phyloP scores from a whole-genome alignment of 2,329 filamentous ascomycete genomes.

The Xylariaceae sp. region DNA sequence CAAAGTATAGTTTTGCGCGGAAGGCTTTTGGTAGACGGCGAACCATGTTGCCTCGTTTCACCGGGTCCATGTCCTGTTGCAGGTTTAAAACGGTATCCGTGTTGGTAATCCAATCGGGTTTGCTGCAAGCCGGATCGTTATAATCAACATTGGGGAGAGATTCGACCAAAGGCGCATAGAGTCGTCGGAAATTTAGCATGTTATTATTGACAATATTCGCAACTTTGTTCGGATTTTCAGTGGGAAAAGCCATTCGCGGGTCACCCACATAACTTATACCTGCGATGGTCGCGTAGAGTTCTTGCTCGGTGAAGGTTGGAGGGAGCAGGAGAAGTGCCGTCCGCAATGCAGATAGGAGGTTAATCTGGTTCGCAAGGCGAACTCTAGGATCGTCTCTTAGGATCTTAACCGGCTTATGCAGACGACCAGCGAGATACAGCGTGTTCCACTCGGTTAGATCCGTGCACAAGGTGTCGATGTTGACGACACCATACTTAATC shows the following conservation, averaged over 20 bases:
- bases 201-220: conserved; percentile 93
- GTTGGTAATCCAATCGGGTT: conserved; percentile 66
- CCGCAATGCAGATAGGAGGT: conserved; percentile 87
- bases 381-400: conserved; percentile 90
- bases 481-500: conserved; percentile 98
- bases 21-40: conserved; percentile 85
- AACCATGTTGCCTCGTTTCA: conserved; percentile 94
- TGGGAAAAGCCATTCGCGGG: conserved; percentile 88
- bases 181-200: conserved; percentile 83
- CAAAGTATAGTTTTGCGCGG: conserved; percentile 87
- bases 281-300: conserved; percentile 89
- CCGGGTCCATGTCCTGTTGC: conserved; percentile 88
- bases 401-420: conserved; percentile 96
- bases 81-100: conserved; percentile 67
- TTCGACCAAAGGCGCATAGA: conserved; percentile 88
- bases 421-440: conserved; percentile 90
- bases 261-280: conserved; percentile 94
- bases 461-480: conserved; percentile 82
- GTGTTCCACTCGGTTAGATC: conserved; percentile 93
- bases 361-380: conserved; percentile 92
- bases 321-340: conserved; percentile 87
- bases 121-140: conserved; percentile 62
- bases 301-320: conserved; percentile 78
- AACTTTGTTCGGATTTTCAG: conserved; percentile 91
- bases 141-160: conserved; percentile 88